Percentiles rank a stretch among this genome's conserved stretches.
Evolutionary conservation across 2,329 filamentous ascomycete genomes (phyloP).

Genomic region (Botrytis porri): DNA sequence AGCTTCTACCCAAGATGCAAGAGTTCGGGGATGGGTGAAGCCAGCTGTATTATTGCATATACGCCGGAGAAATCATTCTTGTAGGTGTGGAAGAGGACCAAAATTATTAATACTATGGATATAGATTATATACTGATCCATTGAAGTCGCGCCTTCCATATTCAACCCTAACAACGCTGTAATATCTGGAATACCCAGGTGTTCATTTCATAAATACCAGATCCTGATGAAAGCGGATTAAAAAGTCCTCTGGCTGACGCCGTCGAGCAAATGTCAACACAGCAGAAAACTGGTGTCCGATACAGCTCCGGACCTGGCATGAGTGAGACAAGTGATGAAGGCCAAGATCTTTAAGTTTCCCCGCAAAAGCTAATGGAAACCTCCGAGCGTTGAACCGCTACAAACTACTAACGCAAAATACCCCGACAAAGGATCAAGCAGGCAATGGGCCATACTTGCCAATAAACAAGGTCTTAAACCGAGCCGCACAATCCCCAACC

Average conservation of each 20-base stretch:
- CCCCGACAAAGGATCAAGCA: no score
- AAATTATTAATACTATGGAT: no score
- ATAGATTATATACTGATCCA: no score
- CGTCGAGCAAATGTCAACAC: neutral
- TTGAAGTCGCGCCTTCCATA: no score
- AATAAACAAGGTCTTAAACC: neutral
- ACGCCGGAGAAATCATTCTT: no score
- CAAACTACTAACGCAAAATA: neutral
- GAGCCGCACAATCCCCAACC: neutral
- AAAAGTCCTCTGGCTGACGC: neutral
- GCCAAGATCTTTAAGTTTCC: neutral
- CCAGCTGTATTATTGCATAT: neutral
- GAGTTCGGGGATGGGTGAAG: neutral
- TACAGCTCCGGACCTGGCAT: neutral
- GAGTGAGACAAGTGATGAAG: neutral
- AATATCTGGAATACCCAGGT: neutral
- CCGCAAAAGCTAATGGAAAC: neutral
- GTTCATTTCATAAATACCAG: neutral
- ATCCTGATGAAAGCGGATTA: neutral
- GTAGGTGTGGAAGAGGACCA: no score
- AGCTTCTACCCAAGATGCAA: neutral
- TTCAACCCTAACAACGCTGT: no score
- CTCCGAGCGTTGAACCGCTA: neutral
- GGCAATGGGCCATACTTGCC: neutral
- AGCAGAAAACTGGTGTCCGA: neutral